Evolutionary conservation across 306 rosid species (phyloP), one percentile per base, ranked within the genome.

Genomic region (Herpetospermum pedunculosum): DNA sequence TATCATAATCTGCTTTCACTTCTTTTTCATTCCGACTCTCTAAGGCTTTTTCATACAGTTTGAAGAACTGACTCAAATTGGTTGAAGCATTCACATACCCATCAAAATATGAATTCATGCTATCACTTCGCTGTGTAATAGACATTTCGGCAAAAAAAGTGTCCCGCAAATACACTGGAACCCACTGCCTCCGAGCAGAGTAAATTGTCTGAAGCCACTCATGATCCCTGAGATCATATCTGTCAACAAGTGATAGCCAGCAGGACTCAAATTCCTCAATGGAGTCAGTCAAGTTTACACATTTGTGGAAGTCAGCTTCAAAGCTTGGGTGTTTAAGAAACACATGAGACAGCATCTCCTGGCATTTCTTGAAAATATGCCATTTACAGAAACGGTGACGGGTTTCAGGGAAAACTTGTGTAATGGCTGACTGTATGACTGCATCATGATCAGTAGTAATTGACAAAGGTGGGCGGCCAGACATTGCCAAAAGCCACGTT

Each of bases 51-150:
- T 95, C 99, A 76, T 95, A 95, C 49, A 95, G 91, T 85, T 89
- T 95, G 76, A 95, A 89, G 78, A 95, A 95, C 85, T 91, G 99
- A 78, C 63, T 91, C 84, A 91, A 81, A 81, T 80, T 95, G 60
- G 99, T 95, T 46, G 99, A 95, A 80, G 99, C 99, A 84, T 95
- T 95, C 80, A 95, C 88, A 83, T 95, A 95, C 34, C 99, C 99
- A 85, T 95, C 99, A 77, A 95, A 95, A 80, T 95, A 95, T 57
- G 99, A 95, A 83, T 95, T 95, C 90, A 95, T 95, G 76, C 99
- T 87, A 83, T 95, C 99, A 75, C 99, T 95, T 81, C 99, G 86
- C 78, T 95, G 99, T 32, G 96, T 91, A 72, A 95, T 85, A 55
- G 99, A 95, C 97, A 95, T 95, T 77, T 95, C 99, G 23, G 99